phyloP scores from a whole-genome alignment of 2,329 filamentous ascomycete genomes.

The Colletotrichum incanum region DNA sequence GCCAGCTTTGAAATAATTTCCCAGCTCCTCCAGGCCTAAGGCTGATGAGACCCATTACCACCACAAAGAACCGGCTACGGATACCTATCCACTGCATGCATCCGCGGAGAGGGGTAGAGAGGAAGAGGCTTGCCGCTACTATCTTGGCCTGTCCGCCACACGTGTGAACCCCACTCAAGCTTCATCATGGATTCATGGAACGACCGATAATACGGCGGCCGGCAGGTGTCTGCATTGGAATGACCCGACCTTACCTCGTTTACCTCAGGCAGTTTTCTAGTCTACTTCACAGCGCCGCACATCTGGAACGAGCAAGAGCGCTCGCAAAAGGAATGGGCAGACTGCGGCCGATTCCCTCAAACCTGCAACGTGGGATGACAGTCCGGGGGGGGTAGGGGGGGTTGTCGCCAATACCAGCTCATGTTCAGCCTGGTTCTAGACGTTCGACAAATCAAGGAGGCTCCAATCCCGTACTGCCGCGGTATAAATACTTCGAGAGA shows the following conservation, averaged over 20 bases:
- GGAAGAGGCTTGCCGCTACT: slow-evolving; percentile 21
- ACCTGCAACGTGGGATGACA: slow-evolving; percentile 31
- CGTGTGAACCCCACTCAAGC: slow-evolving; percentile 34
- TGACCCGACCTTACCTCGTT: neutral
- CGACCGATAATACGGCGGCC: neutral
- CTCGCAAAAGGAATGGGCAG: neutral
- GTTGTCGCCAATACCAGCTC: slow-evolving; percentile 23
- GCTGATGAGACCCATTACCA: slow-evolving; percentile 35
- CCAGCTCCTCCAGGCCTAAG: slow-evolving; percentile 35
- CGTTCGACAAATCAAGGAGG: neutral
- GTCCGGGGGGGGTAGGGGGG: neutral
- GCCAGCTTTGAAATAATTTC: slow-evolving; percentile 10
- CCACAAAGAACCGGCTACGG: neutral
- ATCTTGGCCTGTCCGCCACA: slow-evolving; percentile 22
- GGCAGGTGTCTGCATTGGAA: neutral
- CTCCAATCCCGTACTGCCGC: slow-evolving; percentile 5
- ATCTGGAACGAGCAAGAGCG: neutral
- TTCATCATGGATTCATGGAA: slow-evolving; percentile 19
- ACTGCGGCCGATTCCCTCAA: slow-evolving; percentile 2
- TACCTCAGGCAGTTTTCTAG: neutral
- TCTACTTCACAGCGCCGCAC: neutral
- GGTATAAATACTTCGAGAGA: slow-evolving; percentile 2
- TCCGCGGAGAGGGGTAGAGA: slow-evolving; percentile 25
- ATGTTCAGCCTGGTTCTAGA: slow-evolving; percentile 21
- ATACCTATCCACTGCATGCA: neutral